These are phyloP conservation scores for Rubia yunnanensis DNA, from an alignment of 257 asterid genomes.

Conservation along the genomic window DNA sequence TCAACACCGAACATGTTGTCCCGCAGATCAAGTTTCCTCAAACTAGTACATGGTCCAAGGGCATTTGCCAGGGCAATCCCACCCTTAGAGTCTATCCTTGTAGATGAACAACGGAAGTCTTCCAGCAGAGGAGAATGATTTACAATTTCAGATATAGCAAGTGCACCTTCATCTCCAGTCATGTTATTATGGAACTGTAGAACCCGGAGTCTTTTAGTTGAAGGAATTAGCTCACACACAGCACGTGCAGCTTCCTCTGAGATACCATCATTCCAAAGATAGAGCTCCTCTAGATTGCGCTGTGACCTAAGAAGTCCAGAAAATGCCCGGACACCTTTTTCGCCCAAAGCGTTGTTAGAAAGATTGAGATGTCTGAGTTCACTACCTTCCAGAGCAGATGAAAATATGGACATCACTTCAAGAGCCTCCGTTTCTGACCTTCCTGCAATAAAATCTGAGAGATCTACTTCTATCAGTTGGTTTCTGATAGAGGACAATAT, in stretches of 20 bases:
- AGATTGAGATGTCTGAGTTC: conserved; percentile 53
- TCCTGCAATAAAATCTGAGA: conserved; percentile 90
- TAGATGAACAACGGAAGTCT: conserved; percentile 81
- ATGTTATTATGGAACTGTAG: conserved; percentile 85
- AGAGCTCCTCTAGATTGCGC: conserved; percentile 67
- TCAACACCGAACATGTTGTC: conserved; percentile 91
- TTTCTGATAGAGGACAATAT: conserved; percentile 55
- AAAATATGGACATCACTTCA: conserved; percentile 76
- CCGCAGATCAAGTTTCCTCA: conserved; percentile 77
- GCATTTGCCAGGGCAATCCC: conserved; percentile 68
- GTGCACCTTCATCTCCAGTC: conserved; percentile 93
- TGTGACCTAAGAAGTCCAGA: conserved; percentile 66
- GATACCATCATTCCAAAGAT: conserved; percentile 74
- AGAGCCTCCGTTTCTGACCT: conserved; percentile 81
- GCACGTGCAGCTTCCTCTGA: conserved; percentile 92
- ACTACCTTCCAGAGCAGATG: conserved; percentile 66
- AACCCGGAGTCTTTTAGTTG: conserved; percentile 53
- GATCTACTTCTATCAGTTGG: conserved; percentile 70
- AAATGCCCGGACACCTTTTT: conserved; percentile 83
- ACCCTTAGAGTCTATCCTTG: conserved; percentile 78
- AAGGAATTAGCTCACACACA: conserved; percentile 63
- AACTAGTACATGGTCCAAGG: conserved; percentile 42
- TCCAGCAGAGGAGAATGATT: conserved; percentile 52
- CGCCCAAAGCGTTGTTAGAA: conserved; percentile 90
- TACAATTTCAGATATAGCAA: conserved; percentile 60